These are phyloP conservation scores for Coemansia erecta DNA, from an alignment of 192 early-diverging fungal genomes.

Conservation along the genomic window DNA sequence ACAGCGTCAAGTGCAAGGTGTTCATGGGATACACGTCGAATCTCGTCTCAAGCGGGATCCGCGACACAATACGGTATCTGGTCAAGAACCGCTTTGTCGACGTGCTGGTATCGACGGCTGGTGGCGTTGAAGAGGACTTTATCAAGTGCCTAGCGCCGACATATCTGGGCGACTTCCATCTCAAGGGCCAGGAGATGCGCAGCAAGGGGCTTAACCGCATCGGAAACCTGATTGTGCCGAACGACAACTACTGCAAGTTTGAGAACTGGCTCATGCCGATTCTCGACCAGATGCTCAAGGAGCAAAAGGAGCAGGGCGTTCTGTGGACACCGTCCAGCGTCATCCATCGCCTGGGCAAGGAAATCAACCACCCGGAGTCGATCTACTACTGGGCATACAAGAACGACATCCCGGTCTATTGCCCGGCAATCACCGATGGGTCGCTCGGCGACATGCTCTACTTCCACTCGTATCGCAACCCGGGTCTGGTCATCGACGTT, in stretches of 20 bases:
- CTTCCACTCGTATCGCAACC: slow-evolving; percentile 95
- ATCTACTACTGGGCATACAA: slow-evolving; percentile 98
- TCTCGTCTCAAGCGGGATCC: slow-evolving; percentile 89
- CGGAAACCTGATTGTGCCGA: slow-evolving; percentile 95
- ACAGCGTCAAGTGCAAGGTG: slow-evolving; percentile 86
- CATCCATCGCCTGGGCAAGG: slow-evolving; percentile 82
- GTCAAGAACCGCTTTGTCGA: slow-evolving; percentile 88
- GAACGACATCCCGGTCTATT: slow-evolving; percentile 97
- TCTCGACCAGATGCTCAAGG: slow-evolving; percentile 86
- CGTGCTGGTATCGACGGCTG: slow-evolving; percentile 88
- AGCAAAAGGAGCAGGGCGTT: slow-evolving; percentile 79
- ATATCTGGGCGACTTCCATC: slow-evolving; percentile 75
- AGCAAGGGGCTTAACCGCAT: slow-evolving; percentile 92
- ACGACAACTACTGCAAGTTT: slow-evolving; percentile 99
- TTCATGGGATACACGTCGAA: slow-evolving; percentile 99
- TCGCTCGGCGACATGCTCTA: slow-evolving; percentile 99
- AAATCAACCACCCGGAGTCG: slow-evolving; percentile 84
- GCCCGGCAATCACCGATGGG: slow-evolving; percentile 96
- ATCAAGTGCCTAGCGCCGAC: slow-evolving; percentile 95
- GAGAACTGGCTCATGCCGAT: slow-evolving; percentile 98
- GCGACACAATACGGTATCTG: slow-evolving; percentile 88
- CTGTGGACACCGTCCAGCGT: slow-evolving; percentile 93
- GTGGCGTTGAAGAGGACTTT: slow-evolving; percentile 97
- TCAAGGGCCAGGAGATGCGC: slow-evolving; percentile 77
- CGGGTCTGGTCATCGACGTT: slow-evolving; percentile 91